Conservation (phyloP, 345 rosid genomes). For the Camelina neglecta region DNA sequence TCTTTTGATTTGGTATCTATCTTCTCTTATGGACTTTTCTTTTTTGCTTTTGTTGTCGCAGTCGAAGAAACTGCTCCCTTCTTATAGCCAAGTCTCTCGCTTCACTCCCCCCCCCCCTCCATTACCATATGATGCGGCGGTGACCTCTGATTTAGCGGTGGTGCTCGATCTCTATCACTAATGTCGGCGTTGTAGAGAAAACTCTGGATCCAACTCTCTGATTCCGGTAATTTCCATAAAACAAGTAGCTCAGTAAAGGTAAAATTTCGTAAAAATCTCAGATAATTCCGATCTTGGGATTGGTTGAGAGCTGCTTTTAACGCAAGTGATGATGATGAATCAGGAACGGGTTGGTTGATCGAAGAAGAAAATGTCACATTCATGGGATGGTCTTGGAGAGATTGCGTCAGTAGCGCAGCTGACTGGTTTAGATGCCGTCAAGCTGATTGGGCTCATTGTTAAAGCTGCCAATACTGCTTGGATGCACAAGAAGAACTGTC, state of each 20-base stretch:
- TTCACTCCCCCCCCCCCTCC: conserved; percentile 3
- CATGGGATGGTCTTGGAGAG: conserved; percentile 88
- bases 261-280: conserved; percentile 13
- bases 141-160: conserved; percentile 16
- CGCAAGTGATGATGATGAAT: neutral
- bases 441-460: conserved; percentile 78
- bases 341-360: conserved; percentile 9
- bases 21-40: conserved; percentile 8
- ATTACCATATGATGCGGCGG: neutral
- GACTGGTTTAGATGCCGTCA: conserved; percentile 80
- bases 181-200: conserved; percentile 28
- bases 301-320: neutral
- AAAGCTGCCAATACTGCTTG: conserved; percentile 87
- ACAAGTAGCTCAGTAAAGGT: conserved; percentile 6
- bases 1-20: conserved; percentile 42
- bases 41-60: conserved; percentile 34
- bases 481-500: conserved; percentile 97
- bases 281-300: conserved; percentile 13
- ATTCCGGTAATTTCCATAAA: neutral
- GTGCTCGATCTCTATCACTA: conserved; percentile 19
- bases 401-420: conserved; percentile 82
- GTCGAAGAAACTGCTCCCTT: conserved; percentile 43
- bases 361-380: conserved; percentile 56
- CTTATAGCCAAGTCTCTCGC: conserved; percentile 21
- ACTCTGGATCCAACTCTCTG: conserved; percentile 11